A percentile compares a stretch with the other conserved stretches of the same genome.
phyloP scores from a whole-genome alignment of 2,329 filamentous ascomycete genomes.

The Aureobasidium mangrovei region DNA sequence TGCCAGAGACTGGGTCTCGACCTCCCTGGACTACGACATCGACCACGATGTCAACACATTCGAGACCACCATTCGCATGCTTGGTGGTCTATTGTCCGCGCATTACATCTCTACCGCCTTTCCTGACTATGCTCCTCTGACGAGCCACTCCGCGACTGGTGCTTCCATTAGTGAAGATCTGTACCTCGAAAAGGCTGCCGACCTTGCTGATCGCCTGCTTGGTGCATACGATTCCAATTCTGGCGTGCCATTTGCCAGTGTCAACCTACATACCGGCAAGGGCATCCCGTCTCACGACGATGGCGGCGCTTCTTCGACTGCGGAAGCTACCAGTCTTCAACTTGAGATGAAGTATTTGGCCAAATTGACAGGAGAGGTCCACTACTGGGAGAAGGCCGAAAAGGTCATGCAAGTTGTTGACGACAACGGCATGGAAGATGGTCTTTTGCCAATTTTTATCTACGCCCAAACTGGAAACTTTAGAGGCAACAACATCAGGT shows the following conservation, averaged over 20 bases:
- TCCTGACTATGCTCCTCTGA: conserved; percentile 66
- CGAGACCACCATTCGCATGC: conserved; percentile 95
- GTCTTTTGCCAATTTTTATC: conserved; percentile 86
- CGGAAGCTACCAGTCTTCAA: conserved; percentile 85
- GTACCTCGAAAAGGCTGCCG: conserved; percentile 91
- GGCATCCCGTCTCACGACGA: conserved; percentile 78
- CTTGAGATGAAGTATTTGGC: conserved; percentile 96
- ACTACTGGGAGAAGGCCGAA: conserved; percentile 88
- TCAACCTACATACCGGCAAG: conserved; percentile 70
- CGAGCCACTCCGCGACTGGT: conserved; percentile 47
- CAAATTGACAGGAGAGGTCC: conserved; percentile 82
- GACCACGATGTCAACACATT: conserved; percentile 96
- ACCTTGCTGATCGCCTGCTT: conserved; percentile 78
- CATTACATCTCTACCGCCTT: conserved; percentile 87
- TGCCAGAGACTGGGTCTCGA: conserved; percentile 81
- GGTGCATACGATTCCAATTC: conserved; percentile 81
- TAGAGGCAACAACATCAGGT: conserved; percentile 72
- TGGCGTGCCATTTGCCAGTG: conserved; percentile 81
- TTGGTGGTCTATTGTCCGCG: conserved; percentile 84
- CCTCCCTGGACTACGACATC: conserved; percentile 75
- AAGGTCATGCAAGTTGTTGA: conserved; percentile 88
- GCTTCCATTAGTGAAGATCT: conserved; percentile 75
- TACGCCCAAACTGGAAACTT: conserved; percentile 72
- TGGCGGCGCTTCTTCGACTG: conserved; percentile 81
- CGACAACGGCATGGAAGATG: conserved; percentile 67